Conservation (phyloP, 345 rosid species). For the Erysimum cheiranthoides region DNA sequence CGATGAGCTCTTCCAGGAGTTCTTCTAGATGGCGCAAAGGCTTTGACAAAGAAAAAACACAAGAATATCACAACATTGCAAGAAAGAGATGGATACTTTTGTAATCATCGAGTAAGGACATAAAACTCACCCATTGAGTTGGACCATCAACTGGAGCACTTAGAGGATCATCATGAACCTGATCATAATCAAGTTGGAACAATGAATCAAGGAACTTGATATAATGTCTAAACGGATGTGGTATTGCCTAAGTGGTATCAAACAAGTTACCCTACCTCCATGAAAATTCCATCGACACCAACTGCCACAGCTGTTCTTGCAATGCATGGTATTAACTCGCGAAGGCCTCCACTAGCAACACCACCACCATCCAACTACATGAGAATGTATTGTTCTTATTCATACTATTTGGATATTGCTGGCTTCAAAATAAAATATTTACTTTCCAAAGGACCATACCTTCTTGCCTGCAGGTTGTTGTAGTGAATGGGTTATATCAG, state of each 20-base stretch:
- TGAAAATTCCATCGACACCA: conserved; percentile 95
- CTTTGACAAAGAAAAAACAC: conserved; percentile 49
- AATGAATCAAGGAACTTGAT: background rate
- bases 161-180: conserved; percentile 98
- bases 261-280: conserved; percentile 75
- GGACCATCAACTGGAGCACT: conserved; percentile 98
- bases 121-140: conserved; percentile 91
- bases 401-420: background rate
- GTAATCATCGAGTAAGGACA: conserved; percentile 8
- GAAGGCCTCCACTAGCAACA: conserved; percentile 99
- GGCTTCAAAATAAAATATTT: conserved; percentile 1
- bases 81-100: background rate
- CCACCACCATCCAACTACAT: conserved; percentile 94
- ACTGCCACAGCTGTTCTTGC: conserved; percentile 97
- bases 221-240: background rate
- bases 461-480: conserved; percentile 97
- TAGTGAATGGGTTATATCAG: conserved; percentile 91
- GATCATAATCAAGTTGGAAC: conserved; percentile 39
- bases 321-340: conserved; percentile 96
- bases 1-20: conserved; percentile 85
- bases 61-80: background rate
- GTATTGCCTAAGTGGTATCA: conserved; percentile 1
- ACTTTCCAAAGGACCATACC: conserved; percentile 49
- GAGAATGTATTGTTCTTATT: conserved; percentile 28
- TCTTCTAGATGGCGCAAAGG: conserved; percentile 91